A percentile compares a stretch with the other conserved stretches of the same genome.
Evolutionary conservation across 2,329 filamentous ascomycete species (phyloP).

Genomic region (Keithomyces neogunnii): DNA sequence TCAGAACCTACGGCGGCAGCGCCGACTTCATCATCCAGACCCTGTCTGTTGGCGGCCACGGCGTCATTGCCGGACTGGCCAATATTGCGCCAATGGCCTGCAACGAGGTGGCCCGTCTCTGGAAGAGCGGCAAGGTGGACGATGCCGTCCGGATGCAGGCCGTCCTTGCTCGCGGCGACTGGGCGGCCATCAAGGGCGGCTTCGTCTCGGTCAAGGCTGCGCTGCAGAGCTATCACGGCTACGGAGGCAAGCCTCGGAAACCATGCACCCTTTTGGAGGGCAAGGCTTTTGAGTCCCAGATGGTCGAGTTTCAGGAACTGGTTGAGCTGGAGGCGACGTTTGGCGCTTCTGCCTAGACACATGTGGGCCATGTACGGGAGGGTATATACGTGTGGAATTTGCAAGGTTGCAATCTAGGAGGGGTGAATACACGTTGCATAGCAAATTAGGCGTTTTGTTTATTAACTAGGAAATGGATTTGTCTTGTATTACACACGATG

Average conservation of each 20-base stretch:
- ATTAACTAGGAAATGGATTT: neutral
- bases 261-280: conserved; percentile 29
- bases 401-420: neutral
- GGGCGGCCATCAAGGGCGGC: conserved; percentile 60
- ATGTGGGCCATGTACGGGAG: neutral
- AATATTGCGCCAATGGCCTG: conserved; percentile 32
- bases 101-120: conserved; percentile 34
- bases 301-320: conserved; percentile 16
- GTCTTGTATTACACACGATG: no score
- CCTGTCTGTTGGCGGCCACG: conserved; percentile 59
- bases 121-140: conserved; percentile 44
- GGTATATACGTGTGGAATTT: neutral
- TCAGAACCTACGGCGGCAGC: conserved; percentile 64
- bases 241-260: conserved; percentile 52
- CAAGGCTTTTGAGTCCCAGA: conserved; percentile 13
- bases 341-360: conserved; percentile 21
- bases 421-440: neutral
- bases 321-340: conserved; percentile 13
- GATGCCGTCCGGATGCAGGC: conserved; percentile 57
- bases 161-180: conserved; percentile 58
- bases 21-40: conserved; percentile 69
- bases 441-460: conserved; percentile 3
- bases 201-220: conserved; percentile 62
- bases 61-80: conserved; percentile 62
- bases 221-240: conserved; percentile 53